phyloP scores from a whole-genome alignment of 768 basidiomycete species.

The Xerocomellus chrysenteron region DNA sequence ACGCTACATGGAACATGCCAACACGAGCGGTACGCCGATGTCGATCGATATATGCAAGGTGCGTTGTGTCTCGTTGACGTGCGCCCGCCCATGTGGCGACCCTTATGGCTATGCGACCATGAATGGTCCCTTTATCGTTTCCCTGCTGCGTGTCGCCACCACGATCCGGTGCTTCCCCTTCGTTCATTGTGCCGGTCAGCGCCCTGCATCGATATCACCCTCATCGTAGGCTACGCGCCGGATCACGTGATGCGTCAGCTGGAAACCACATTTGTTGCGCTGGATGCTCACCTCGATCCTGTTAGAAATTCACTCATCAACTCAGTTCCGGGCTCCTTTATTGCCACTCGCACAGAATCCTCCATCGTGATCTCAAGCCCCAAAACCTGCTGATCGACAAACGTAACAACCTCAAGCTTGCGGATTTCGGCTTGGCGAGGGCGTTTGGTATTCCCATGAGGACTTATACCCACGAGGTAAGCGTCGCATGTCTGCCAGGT shows the following conservation, averaged over 20 bases:
- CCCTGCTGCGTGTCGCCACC: slow-evolving; percentile 11
- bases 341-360: slow-evolving; percentile 92
- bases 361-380: slow-evolving; percentile 96
- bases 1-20: slow-evolving; percentile 91
- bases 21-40: slow-evolving; percentile 68
- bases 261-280: neutral
- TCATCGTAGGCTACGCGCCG: slow-evolving; percentile 23
- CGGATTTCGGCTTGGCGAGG: slow-evolving; percentile 93
- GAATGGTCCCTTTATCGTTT: slow-evolving; percentile 1
- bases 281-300: slow-evolving; percentile 11
- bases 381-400: slow-evolving; percentile 94
- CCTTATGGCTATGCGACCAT: slow-evolving; percentile 9
- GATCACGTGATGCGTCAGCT: slow-evolving; percentile 32
- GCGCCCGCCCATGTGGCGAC: slow-evolving; percentile 1
- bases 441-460: slow-evolving; percentile 98
- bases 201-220: slow-evolving; percentile 21
- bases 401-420: slow-evolving; percentile 88
- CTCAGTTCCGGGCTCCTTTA: slow-evolving; percentile 88
- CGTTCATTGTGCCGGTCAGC: neutral
- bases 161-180: neutral
- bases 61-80: slow-evolving; percentile 26
- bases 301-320: slow-evolving; percentile 94
- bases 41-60: slow-evolving; percentile 79
- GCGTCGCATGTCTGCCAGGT: slow-evolving; percentile 16
- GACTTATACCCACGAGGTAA: slow-evolving; percentile 98